Conservation (phyloP, 306 rosid genomes). For the Pyrus betulifolia region DNA sequence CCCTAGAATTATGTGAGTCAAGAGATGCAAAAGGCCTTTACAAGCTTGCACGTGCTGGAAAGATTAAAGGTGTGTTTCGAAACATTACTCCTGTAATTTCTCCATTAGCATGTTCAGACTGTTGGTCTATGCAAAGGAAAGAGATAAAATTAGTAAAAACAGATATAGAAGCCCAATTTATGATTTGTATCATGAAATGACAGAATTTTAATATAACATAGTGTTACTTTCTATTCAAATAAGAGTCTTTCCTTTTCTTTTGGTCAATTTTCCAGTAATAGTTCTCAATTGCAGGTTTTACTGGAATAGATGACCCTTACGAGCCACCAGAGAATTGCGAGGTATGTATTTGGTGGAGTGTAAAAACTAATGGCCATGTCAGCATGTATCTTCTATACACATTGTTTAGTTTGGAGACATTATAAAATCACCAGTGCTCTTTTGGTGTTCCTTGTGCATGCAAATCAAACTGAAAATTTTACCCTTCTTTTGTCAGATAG, state of each 20-base stretch:
- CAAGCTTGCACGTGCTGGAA: slow-evolving; percentile 86
- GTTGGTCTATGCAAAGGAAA: background rate
- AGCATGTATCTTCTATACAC: background rate
- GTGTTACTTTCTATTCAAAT: too few relatives aligned
- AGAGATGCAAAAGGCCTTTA: slow-evolving; percentile 88
- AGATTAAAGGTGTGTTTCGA: slow-evolving; percentile 55
- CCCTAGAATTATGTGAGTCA: slow-evolving; percentile 63
- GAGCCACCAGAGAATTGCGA: slow-evolving; percentile 73
- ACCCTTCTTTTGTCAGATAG: slow-evolving; percentile 39
- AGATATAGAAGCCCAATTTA: background rate
- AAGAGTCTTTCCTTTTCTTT: background rate
- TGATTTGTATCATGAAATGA: background rate
- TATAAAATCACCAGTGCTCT: background rate
- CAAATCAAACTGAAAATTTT: slow-evolving; percentile 10
- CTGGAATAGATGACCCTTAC: slow-evolving; percentile 85
- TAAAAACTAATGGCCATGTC: background rate
- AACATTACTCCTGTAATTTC: background rate
- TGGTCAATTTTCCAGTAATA: background rate
- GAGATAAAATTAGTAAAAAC: background rate
- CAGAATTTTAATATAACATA: background rate
- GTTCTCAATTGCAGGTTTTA: slow-evolving; percentile 50
- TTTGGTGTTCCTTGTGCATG: background rate
- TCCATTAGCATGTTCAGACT: background rate
- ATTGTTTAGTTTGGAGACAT: background rate
- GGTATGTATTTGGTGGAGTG: slow-evolving; percentile 33